Evolutionary conservation across 1,284 basidiomycete genomes (phyloP), one percentile per base, ranked within the genome.

Genomic region (Sphaerobolus stellatus): DNA sequence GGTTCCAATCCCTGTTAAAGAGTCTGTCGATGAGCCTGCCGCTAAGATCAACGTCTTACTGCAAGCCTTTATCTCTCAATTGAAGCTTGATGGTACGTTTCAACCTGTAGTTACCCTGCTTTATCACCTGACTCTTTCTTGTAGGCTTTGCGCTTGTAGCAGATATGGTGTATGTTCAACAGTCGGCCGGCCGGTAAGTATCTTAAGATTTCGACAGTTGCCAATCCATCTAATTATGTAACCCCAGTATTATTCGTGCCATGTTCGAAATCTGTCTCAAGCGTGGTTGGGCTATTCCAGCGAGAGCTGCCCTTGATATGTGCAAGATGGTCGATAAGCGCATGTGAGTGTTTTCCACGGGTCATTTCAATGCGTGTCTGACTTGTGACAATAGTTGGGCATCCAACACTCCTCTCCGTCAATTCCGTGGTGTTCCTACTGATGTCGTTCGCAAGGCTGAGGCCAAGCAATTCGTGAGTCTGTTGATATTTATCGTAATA

Each of bases 241-340:
- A 58, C 20, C 25, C 18, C 44, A 92, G 91, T 68, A 98, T 99
- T 64, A 76, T 99, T 36, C 92, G 95, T 18, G 96, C 97, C 14
- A 91, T 99, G 68, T 99, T 97, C 62, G 96, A 99, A 74, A 99
- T 99, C 52, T 99, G 96, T 68, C 76, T 98, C 58, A 98, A 97
- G 75, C 86, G 95, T 55, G 96, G 96, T n/a, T 99, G 96, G 93
- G 94, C 97, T 1, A 79, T 92, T 5, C 92, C 96, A 0, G 93
- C 94, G 1, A 89, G 93, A 59, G 87, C 92, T 25, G 93, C 93
- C 5, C 79, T 99, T 36, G 91, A 96, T 61, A 76, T 99, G 57
- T 99, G 96, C 77, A 98, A 99, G 77, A 98, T 98, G 95, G 92
- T 90, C 4, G 94, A 95, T 68, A 84, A 88, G 62, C 74, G 89